phyloP scores from a whole-genome alignment of 192 early-diverging fungal species.

The Geranomyces michiganensis region DNA sequence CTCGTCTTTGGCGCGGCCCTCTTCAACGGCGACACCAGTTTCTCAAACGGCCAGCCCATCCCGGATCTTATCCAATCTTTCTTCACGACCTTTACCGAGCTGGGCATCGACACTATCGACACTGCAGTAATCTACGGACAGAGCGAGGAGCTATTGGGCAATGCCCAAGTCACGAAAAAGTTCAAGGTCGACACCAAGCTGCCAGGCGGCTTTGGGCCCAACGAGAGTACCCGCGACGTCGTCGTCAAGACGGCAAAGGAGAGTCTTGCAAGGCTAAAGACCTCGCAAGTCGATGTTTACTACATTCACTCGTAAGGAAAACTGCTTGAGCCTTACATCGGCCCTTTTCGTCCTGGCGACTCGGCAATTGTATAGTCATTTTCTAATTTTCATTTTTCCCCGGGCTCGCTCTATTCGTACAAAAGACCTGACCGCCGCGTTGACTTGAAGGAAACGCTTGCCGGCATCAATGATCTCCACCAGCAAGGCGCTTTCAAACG shows the following conservation, averaged over 20 bases:
- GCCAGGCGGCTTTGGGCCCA: conserved; percentile 30
- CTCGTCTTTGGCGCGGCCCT: too few relatives aligned
- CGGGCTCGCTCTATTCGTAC: too few relatives aligned
- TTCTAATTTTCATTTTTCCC: too few relatives aligned
- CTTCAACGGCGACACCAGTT: too few relatives aligned
- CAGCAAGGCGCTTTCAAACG: conserved; percentile 38
- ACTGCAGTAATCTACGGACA: conserved; percentile 50
- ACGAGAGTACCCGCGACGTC: conserved; percentile 1
- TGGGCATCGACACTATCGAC: conserved; percentile 32
- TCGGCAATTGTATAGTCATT: too few relatives aligned
- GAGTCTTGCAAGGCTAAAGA: conserved; percentile 32
- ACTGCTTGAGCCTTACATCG: conserved; percentile 5
- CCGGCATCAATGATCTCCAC: conserved; percentile 49
- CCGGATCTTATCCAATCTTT: too few relatives aligned
- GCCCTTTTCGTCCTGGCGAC: too few relatives aligned
- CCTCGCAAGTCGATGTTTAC: conserved; percentile 45
- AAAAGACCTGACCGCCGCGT: conserved; percentile 45
- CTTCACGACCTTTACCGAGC: neutral
- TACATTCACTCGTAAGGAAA: conserved; percentile 40
- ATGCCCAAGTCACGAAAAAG: conserved; percentile 4
- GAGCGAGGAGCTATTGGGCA: conserved; percentile 38
- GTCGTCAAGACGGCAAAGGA: conserved; percentile 19
- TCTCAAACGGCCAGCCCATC: too few relatives aligned
- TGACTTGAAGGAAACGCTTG: conserved; percentile 44
- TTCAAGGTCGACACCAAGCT: conserved; percentile 47